Evolutionary conservation across 148 eudicot genomes (phyloP).

Genomic region (Rhododendron kiyosumense): DNA sequence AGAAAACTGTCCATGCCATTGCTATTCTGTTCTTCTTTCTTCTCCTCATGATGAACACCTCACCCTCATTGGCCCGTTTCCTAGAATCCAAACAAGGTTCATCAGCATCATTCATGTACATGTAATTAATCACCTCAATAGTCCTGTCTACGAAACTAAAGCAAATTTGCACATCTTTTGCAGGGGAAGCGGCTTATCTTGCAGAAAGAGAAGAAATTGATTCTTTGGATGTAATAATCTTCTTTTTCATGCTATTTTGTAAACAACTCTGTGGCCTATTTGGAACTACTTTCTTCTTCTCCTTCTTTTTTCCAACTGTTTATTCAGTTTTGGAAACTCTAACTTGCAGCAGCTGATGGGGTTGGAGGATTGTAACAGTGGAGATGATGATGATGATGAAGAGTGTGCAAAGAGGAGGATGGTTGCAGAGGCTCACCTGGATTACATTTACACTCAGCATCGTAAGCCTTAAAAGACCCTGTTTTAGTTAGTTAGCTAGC

Average conservation of each 20-base stretch:
- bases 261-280: not conserved
- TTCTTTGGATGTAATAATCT: slow-evolving; percentile 34
- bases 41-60: not conserved
- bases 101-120: not conserved
- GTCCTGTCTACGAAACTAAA: slow-evolving; percentile 6
- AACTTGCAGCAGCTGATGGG: slow-evolving; percentile 40
- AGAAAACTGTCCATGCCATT: not conserved
- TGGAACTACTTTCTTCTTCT: not conserved
- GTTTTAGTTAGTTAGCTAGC: not conserved
- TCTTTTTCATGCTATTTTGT: not conserved
- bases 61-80: not conserved
- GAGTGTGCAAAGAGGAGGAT: slow-evolving; percentile 46
- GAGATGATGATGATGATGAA: slow-evolving; percentile 29
- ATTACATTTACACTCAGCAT: slow-evolving; percentile 49
- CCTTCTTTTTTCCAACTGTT: not conserved
- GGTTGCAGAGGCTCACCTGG: slow-evolving; percentile 45
- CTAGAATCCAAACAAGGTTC: slow-evolving; percentile 1
- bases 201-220: slow-evolving; percentile 12
- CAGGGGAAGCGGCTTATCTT: slow-evolving; percentile 14
- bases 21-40: not conserved
- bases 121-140: not conserved
- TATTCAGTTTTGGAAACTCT: not conserved
- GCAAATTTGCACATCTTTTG: not conserved
- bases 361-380: slow-evolving; percentile 27
- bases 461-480: slow-evolving; percentile 17